Base-by-base conservation (phyloP, 257 asterid species). In the Jacaranda copaia region DNA sequence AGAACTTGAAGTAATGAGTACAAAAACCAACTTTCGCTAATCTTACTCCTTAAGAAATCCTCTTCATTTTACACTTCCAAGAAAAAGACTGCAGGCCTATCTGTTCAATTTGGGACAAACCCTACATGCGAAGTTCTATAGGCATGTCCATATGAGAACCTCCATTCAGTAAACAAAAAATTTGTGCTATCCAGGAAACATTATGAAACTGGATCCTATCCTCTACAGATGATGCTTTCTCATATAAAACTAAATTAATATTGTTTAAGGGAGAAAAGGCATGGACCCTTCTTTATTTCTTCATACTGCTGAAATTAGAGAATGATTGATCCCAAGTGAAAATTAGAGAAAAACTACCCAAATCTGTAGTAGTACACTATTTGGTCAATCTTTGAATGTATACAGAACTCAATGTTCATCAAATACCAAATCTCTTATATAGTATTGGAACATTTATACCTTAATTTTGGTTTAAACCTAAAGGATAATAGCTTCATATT, bases 401-500 rank as follows among this genome's bases (percentile, higher is more conserved):
- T 43, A 10, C 20, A 48, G 62, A 74, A 58, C 66, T 75, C 66
- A 25, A 19, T 7, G 13, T 45, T 49, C 70, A 68, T 38, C 19
- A 55, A 18, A 61, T n/a, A 43, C 69, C 14, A 63, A 39, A 69
- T 20, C 68, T 51, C 20, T 53, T 56, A 58, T 20, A 45, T 10
- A 63, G 53, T 45, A 69, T 6, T 16, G 16, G 19, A 43, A 56
- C 67, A 64, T 36, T 25, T 36, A 35, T 42, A 38, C 43, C 20
- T 42, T 39, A 68, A 1, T 42, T 45, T 16, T 19, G 73, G 20
- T 45, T 39, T 13, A 72, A 40, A 65, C 36, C 46, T 71, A 65
- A 76, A 58, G 11, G 74, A 56, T 46, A 16, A 58, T 19, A 61
- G 9, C 70, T 66, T 14, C 68, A 59, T 46, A 14, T 51, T 42